Conservation (phyloP, 495 filamentous ascomycete species). For the Aspergillus wentii region DNA sequence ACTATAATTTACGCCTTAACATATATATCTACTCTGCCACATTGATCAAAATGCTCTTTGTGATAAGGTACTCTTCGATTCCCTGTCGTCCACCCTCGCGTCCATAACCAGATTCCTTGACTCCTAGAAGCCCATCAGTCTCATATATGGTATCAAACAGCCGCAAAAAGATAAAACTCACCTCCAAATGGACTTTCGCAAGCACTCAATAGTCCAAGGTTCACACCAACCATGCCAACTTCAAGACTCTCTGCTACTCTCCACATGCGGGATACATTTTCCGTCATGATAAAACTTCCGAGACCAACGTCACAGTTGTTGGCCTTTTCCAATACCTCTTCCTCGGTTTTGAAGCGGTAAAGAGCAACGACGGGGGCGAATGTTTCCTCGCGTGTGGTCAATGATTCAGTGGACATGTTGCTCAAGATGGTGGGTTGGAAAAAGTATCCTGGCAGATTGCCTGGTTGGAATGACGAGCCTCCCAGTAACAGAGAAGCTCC, state of each 20-base stretch:
- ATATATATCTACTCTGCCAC: too few relatives aligned
- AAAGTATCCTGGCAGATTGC: constrained; percentile 45
- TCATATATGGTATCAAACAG: too few relatives aligned
- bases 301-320: constrained; percentile 46
- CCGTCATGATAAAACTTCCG: constrained; percentile 45
- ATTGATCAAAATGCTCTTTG: constrained; percentile 9
- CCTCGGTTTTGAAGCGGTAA: constrained; percentile 45
- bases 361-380: constrained; percentile 53
- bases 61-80: constrained; percentile 21
- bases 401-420: constrained; percentile 41
- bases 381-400: constrained; percentile 49
- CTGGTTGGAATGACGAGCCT: constrained; percentile 60
- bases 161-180: constrained; percentile 9
- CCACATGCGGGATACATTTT: constrained; percentile 38
- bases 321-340: constrained; percentile 44
- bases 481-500: constrained; percentile 59
- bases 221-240: constrained; percentile 51
- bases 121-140: constrained; percentile 60
- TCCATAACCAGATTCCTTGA: constrained; percentile 24
- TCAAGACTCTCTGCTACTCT: constrained; percentile 46
- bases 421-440: constrained; percentile 45
- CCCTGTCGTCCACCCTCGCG: constrained; percentile 16
- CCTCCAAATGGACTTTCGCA: constrained; percentile 24
- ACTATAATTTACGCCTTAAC: too few relatives aligned
- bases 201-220: constrained; percentile 14